phyloP scores from a whole-genome alignment of 805 yeast species.

The Candida ficus region DNA sequence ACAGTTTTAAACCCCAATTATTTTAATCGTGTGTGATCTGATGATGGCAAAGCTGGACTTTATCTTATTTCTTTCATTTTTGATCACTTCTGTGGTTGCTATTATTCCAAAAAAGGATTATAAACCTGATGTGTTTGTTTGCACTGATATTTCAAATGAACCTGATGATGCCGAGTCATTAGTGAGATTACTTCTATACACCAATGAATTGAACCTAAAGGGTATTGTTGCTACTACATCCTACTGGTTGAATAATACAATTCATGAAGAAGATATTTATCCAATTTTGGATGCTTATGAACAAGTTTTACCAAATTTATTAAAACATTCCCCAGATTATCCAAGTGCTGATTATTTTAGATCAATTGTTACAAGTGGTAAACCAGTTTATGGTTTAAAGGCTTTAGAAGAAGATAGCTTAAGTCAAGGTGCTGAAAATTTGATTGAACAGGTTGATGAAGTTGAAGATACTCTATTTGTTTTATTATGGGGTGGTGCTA shows the following conservation, averaged over 20 bases:
- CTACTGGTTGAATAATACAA: conserved; percentile 27
- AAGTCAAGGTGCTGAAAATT: conserved; percentile 23
- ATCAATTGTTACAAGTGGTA: conserved; percentile 23
- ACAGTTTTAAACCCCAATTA: no score
- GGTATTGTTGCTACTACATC: conserved; percentile 32
- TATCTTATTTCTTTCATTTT: no score
- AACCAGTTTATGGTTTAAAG: conserved; percentile 23
- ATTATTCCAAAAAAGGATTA: conserved; percentile 28
- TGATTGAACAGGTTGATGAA: conserved; percentile 23
- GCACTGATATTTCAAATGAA: conserved; percentile 29
- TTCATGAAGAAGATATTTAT: conserved; percentile 27
- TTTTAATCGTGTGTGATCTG: no score
- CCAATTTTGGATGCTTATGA: conserved; percentile 29
- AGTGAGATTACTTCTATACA: conserved; percentile 26
- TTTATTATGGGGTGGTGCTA: conserved; percentile 30
- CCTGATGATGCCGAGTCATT: conserved; percentile 30
- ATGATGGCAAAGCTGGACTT: no score
- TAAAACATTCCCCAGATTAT: conserved; percentile 24
- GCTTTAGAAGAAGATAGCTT: conserved; percentile 18
- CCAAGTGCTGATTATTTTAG: conserved; percentile 26
- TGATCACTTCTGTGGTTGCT: no score
- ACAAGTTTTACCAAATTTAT: conserved; percentile 21
- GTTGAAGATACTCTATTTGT: conserved; percentile 19
- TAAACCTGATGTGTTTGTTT: conserved; percentile 26
- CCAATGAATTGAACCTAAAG: conserved; percentile 25